phyloP scores from a whole-genome alignment of 495 filamentous ascomycete species.

The Aspergillus wentii region DNA sequence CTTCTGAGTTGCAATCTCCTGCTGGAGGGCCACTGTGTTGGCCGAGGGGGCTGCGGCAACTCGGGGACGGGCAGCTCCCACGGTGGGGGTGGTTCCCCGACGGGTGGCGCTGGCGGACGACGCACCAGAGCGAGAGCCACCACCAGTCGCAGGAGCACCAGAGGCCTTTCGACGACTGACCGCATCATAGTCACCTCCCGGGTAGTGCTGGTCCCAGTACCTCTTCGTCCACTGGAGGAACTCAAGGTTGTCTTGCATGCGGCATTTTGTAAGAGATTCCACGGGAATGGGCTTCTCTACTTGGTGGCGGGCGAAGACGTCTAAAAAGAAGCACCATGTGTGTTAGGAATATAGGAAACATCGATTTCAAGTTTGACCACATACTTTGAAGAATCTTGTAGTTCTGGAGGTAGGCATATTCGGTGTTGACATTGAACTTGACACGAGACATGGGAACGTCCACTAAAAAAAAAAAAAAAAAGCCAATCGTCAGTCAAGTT shows the following conservation, averaged over 20 bases:
- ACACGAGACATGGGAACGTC: constrained; percentile 95
- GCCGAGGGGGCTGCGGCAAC: constrained; percentile 43
- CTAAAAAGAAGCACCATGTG: too few relatives aligned
- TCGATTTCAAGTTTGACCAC: constrained; percentile 26
- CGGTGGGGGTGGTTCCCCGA: constrained; percentile 72
- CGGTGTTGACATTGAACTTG: constrained; percentile 95
- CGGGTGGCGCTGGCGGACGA: constrained; percentile 51
- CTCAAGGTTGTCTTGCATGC: constrained; percentile 99
- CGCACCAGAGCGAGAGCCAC: constrained; percentile 32
- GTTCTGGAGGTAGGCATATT: constrained; percentile 97
- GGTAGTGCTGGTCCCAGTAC: constrained; percentile 98
- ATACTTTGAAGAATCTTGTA: constrained; percentile 94
- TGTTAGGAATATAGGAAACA: constrained; percentile 3
- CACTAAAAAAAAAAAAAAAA: constrained; percentile 42
- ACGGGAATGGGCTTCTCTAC: constrained; percentile 87
- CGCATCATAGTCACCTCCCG: constrained; percentile 94
- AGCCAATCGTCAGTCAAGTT: constrained; percentile 17
- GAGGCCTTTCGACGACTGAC: constrained; percentile 76
- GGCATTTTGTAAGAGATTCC: constrained; percentile 87
- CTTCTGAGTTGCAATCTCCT: constrained; percentile 80
- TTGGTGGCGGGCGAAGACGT: constrained; percentile 74
- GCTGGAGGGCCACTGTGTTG: constrained; percentile 61
- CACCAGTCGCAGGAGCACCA: constrained; percentile 50
- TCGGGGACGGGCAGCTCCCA: constrained; percentile 47
- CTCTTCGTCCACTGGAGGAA: constrained; percentile 95